Evolutionary conservation across 176 grass and related monocot genomes (phyloP), one percentile per base, ranked within the genome.

Genomic region (Musa itinerans): DNA sequence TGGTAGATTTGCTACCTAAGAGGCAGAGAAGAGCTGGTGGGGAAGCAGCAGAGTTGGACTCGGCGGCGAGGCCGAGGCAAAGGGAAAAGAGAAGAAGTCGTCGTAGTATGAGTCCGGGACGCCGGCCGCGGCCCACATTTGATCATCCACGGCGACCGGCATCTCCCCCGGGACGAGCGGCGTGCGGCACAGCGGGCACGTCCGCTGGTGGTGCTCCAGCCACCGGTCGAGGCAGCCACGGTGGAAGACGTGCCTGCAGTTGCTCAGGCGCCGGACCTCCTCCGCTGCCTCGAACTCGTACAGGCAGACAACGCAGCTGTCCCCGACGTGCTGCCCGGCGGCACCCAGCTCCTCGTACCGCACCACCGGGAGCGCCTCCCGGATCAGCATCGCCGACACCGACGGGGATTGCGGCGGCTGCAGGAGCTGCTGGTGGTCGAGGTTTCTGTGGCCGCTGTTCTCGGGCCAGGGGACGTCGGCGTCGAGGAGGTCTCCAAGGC

Each of bases 181-280:
- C 24, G 90, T 83, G 63, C 93, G 93, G 85, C 93, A 87, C 54
- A 89, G 88, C 24, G 90, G 93, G 74, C 90, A 93, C n/a, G 90
- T 89, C 76, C 81, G 77, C 81, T 83, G 90, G 26, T 71, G 75
- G 76, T 90, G 83, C 50, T 87, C 83, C 71, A 93, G 86, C 93
- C 93, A 93, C 69, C 89, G 80, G 79, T 97, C 93, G 52, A 97
- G 84, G 85, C 93, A 93, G 10, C 83, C 90, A 0, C 85, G 87
- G 88, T 97, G 93, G 82, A 93, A 97, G 69, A 90, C 88, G 76
- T 97, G 93, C 69, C 89, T 73, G 93, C 93, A 93, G 76, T 85
- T 90, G 65, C 65, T 4, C 17, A 92, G 85, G 26, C 58, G 85
- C 34, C 88, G 86, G 73, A 97, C 93, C 87, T 93, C 93, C 83